phyloP scores from a whole-genome alignment of 2,329 filamentous ascomycete genomes.

The Cryphonectria naterciae region DNA sequence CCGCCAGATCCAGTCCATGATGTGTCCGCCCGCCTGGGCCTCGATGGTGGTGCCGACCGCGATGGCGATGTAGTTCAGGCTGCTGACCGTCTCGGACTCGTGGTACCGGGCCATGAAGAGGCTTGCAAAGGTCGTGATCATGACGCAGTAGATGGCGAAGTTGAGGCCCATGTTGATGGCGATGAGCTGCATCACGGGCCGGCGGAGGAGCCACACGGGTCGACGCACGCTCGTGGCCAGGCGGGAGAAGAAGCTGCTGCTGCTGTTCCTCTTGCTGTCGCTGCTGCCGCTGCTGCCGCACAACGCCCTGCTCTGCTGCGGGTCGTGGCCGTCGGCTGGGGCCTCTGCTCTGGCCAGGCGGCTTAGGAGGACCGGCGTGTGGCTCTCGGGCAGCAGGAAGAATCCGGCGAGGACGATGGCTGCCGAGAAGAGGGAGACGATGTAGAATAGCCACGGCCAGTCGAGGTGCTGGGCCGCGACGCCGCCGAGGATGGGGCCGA shows the following conservation, averaged over 20 bases:
- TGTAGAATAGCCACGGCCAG: constrained; percentile 74
- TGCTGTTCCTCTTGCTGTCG: no score
- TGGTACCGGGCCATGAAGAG: constrained; percentile 53
- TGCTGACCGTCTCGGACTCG: constrained; percentile 47
- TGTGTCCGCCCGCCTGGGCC: constrained; percentile 40
- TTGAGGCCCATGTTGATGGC: constrained; percentile 49
- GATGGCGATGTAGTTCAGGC: constrained; percentile 56
- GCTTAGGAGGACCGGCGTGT: constrained; percentile 63
- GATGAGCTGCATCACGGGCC: constrained; percentile 52
- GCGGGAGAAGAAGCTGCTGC: background rate
- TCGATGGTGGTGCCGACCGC: constrained; percentile 48
- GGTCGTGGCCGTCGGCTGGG: background rate
- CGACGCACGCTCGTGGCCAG: constrained; percentile 43
- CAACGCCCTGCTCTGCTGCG: no score
- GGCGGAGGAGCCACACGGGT: constrained; percentile 48
- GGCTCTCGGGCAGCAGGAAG: constrained; percentile 65
- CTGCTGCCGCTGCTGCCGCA: no score
- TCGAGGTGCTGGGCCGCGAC: constrained; percentile 64
- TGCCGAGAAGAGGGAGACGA: constrained; percentile 62
- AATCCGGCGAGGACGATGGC: constrained; percentile 57
- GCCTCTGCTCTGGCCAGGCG: background rate
- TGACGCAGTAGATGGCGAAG: constrained; percentile 55
- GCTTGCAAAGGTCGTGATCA: constrained; percentile 57
- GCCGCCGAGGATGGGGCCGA: constrained; percentile 70
- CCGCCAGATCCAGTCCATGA: constrained; percentile 45